Evolutionary conservation across 768 basidiomycete genomes (phyloP).

Genomic region (Boletus bicolor): DNA sequence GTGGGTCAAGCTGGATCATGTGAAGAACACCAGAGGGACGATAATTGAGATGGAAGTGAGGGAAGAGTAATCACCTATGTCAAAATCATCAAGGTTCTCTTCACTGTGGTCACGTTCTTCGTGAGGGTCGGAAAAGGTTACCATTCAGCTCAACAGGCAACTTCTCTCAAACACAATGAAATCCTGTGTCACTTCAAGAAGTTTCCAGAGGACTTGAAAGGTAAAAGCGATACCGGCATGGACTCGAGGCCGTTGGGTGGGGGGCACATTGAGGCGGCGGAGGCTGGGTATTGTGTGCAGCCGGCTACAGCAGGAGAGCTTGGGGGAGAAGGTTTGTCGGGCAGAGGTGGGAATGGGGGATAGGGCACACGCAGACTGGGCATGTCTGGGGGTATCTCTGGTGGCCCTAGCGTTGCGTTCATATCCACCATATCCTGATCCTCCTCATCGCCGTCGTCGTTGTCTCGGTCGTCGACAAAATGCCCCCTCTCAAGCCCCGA

Average conservation of each 20-base stretch:
- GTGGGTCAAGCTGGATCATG: too few relatives aligned
- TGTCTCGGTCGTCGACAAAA: background rate
- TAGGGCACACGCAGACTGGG: conserved; percentile 24
- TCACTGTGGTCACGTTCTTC: too few relatives aligned
- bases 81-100: too few relatives aligned
- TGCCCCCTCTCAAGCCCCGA: conserved; percentile 25
- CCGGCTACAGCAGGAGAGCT: conserved; percentile 37
- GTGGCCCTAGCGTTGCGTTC: conserved; percentile 10
- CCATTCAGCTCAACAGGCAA: too few relatives aligned
- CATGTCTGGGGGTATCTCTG: conserved; percentile 18
- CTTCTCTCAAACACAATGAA: too few relatives aligned
- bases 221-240: too few relatives aligned
- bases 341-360: conserved; percentile 27
- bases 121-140: too few relatives aligned
- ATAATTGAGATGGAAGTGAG: too few relatives aligned
- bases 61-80: too few relatives aligned
- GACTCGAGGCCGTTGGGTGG: conserved; percentile 37
- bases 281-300: conserved; percentile 36
- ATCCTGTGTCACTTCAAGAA: too few relatives aligned
- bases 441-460: background rate
- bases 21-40: too few relatives aligned
- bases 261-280: conserved; percentile 48
- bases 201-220: too few relatives aligned
- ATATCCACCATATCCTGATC: background rate
- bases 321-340: conserved; percentile 8